phyloP scores from a whole-genome alignment of 2,329 filamentous ascomycete species.

The Epicoccum sorghinum region DNA sequence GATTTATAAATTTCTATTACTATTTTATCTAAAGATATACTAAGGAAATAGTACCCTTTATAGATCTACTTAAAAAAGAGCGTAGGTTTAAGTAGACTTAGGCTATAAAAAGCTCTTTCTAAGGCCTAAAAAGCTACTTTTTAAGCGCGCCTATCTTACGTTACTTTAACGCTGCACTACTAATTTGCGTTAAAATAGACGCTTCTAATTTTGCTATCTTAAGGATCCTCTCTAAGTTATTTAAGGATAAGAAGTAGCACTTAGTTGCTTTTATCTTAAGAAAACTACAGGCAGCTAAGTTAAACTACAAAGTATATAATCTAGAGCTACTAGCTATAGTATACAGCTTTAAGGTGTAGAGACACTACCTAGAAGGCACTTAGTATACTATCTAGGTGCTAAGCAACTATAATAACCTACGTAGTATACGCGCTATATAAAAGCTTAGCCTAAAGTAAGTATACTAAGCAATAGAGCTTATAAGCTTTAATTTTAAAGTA shows the following conservation, averaged over 20 bases:
- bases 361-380: neutral
- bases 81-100: neutral
- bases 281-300: neutral
- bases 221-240: neutral
- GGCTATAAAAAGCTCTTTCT: too few relatives aligned
- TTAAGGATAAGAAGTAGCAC: neutral
- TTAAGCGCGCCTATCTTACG: too few relatives aligned
- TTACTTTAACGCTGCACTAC: too few relatives aligned
- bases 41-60: neutral
- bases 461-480: neutral
- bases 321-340: neutral
- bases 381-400: neutral
- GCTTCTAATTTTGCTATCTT: too few relatives aligned
- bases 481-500: neutral
- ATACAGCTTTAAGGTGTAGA: neutral
- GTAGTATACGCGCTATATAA: neutral
- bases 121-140: too few relatives aligned
- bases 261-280: neutral
- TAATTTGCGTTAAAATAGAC: too few relatives aligned
- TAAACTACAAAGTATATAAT: neutral
- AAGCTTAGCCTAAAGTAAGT: neutral
- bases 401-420: neutral
- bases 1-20: too few relatives aligned
- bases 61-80: neutral
- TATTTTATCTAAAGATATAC: neutral